Conservation (phyloP, 2,329 filamentous ascomycete species). For the Pseudogymnoascus sp. region DNA sequence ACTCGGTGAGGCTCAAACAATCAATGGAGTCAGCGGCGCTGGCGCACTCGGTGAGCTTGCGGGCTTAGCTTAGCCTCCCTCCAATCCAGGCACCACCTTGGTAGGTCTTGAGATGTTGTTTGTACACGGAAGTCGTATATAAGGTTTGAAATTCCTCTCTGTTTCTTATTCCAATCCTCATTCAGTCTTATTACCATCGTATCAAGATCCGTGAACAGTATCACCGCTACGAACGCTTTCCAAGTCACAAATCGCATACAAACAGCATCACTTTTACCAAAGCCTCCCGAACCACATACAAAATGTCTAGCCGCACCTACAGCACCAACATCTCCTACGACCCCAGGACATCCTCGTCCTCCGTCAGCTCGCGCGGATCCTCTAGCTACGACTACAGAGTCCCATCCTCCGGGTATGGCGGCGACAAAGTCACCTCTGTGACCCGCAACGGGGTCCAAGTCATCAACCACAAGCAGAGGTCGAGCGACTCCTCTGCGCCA, state of each 20-base stretch:
- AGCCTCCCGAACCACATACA: background rate
- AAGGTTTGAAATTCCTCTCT: background rate
- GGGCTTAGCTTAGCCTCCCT: conserved; percentile 5
- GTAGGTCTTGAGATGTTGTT: background rate
- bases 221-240: background rate
- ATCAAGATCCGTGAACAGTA: background rate
- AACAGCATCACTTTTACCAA: background rate
- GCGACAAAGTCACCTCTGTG: background rate
- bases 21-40: conserved; percentile 6
- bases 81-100: conserved; percentile 3
- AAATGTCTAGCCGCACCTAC: background rate
- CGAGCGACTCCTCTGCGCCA: background rate
- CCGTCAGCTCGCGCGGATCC: background rate
- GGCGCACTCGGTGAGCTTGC: background rate
- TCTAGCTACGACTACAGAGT: background rate
- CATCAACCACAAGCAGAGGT: conserved; percentile 9
- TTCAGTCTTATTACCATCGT: background rate
- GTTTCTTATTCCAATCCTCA: background rate
- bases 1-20: conserved; percentile 1
- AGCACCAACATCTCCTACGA: background rate
- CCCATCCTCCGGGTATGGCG: background rate
- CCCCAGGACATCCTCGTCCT: background rate
- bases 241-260: background rate
- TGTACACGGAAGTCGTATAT: background rate
- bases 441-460: conserved; percentile 4